A percentile compares a stretch with the other conserved stretches of the same genome.
These are phyloP conservation scores for Boletus sp. DNA, from an alignment of 768 basidiomycete species.

Conservation along the genomic window DNA sequence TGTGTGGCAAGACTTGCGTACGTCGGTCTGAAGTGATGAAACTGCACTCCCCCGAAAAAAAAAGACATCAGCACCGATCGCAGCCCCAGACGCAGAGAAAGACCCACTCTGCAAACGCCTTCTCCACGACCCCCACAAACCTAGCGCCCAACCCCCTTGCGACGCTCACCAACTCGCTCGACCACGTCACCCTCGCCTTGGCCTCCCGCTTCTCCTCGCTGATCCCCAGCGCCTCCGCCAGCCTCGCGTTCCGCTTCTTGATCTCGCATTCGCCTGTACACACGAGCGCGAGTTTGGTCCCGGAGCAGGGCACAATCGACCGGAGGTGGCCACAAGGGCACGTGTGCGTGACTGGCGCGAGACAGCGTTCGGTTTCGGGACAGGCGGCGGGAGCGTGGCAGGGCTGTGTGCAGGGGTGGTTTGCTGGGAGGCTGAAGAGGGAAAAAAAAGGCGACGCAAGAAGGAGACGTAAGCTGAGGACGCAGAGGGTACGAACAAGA, in stretches of 20 bases:
- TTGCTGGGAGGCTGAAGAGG: conserved; percentile 51
- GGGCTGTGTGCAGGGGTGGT: conserved; percentile 70
- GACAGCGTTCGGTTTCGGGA: conserved; percentile 76
- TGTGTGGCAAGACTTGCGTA: conserved; percentile 73
- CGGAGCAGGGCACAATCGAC: conserved; percentile 69
- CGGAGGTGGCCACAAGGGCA: conserved; percentile 85
- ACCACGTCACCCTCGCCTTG: conserved; percentile 47
- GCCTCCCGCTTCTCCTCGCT: conserved; percentile 45
- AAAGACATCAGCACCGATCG: neutral
- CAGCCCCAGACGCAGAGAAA: neutral
- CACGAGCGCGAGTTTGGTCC: conserved; percentile 44
- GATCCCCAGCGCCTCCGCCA: conserved; percentile 93
- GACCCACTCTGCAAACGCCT: conserved; percentile 75
- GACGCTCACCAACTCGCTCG: conserved; percentile 58
- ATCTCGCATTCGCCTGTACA: conserved; percentile 83
- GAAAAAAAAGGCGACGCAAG: neutral
- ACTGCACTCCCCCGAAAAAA: conserved; percentile 32
- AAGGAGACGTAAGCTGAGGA: neutral
- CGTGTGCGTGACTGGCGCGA: conserved; percentile 56
- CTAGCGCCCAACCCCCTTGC: conserved; percentile 47
- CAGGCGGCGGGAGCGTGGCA: conserved; percentile 92
- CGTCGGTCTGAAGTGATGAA: conserved; percentile 66
- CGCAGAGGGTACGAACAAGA: neutral
- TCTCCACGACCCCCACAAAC: conserved; percentile 75
- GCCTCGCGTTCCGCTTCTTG: conserved; percentile 79